A percentile compares a stretch with the other conserved stretches of the same genome.
These are phyloP conservation scores for Pseudozyma sp. DNA, from an alignment of 1,284 basidiomycete species.

Conservation along the genomic window DNA sequence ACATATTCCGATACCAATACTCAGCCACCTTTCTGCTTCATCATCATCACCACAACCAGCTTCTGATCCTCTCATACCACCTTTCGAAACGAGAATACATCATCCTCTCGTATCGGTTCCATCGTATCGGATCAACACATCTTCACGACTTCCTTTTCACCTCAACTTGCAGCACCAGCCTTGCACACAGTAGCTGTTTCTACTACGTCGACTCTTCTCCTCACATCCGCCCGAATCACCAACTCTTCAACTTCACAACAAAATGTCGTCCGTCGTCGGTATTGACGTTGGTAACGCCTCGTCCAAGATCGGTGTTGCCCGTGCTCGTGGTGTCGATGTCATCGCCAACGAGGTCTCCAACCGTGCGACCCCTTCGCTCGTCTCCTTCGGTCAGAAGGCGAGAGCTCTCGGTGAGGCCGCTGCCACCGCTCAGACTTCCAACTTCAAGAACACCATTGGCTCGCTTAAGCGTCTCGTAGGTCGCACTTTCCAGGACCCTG, in stretches of 20 bases:
- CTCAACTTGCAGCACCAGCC: conserved; percentile 9
- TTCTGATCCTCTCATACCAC: neutral
- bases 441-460: conserved; percentile 69
- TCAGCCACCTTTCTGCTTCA: neutral
- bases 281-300: conserved; percentile 66
- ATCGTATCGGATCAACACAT: conserved; percentile 3
- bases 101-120: conserved; percentile 13
- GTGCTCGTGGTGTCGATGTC: conserved; percentile 67
- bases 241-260: conserved; percentile 6
- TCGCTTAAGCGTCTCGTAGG: conserved; percentile 68
- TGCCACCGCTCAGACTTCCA: conserved; percentile 67
- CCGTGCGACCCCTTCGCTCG: conserved; percentile 66
- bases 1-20: neutral
- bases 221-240: neutral
- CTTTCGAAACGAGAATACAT: conserved; percentile 14
- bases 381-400: conserved; percentile 67
- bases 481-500: conserved; percentile 61
- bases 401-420: conserved; percentile 67
- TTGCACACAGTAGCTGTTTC: conserved; percentile 1
- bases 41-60: conserved; percentile 7
- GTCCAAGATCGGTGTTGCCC: conserved; percentile 66
- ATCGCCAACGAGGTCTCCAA: conserved; percentile 68
- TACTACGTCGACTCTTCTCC: neutral
- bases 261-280: conserved; percentile 66
- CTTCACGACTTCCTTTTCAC: conserved; percentile 6